phyloP scores from a whole-genome alignment of 345 rosid genomes.

The Populus euphratica region DNA sequence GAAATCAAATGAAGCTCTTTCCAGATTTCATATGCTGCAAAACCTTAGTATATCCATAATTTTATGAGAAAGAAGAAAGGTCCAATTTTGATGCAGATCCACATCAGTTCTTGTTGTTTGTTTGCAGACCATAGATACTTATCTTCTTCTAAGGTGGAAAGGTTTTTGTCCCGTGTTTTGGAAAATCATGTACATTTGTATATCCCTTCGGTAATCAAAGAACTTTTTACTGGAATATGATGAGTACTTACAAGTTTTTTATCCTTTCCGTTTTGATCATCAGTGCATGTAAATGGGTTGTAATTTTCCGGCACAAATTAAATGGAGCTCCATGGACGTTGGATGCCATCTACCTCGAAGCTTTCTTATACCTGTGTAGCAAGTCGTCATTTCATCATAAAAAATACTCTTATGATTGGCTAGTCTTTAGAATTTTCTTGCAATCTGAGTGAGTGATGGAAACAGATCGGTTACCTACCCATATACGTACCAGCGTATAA shows the following conservation, averaged over 20 bases:
- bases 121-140: not conserved
- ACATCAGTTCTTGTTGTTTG: not conserved
- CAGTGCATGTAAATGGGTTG: not conserved
- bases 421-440: not conserved
- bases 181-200: not conserved
- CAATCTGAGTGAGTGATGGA: not conserved
- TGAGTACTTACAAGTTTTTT: not conserved
- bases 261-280: not conserved
- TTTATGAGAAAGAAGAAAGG: not conserved
- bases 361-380: not conserved
- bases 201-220: not conserved
- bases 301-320: not conserved
- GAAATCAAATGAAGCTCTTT: not conserved
- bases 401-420: not conserved
- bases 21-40: not conserved
- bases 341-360: not conserved
- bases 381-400: not conserved
- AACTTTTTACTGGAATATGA: not conserved
- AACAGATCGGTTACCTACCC: not conserved
- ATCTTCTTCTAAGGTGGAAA: not conserved
- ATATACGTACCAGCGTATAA: too few species aligned
- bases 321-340: not conserved
- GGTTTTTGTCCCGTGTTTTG: not conserved
- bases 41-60: not conserved
- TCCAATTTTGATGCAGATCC: not conserved